Base-by-base conservation (phyloP, 108 stramenopile genomes). In the Cyclotella cryptica region DNA sequence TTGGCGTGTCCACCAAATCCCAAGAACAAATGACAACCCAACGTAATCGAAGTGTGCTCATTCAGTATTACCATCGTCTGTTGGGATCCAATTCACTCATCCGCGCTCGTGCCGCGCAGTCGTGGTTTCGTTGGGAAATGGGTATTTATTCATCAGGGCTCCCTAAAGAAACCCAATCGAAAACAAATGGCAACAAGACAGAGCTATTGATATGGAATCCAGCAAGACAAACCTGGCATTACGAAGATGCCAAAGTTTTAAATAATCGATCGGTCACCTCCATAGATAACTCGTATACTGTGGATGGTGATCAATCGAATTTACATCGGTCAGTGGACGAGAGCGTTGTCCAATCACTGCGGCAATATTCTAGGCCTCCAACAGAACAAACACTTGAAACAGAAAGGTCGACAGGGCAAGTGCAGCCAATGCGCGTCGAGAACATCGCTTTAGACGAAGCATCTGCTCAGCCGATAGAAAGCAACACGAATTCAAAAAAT, bases 81-180 rank as follows among this genome's bases (percentile, higher is more conserved):
- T 43, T 88, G 59, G 81, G 77, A 69, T 42, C 52, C 8, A 86
- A 89, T 63, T 66, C 66, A 35, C 47, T 67, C 12, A 49, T 59
- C 8, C 85, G 90, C 26, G 51, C 66, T 42, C 27, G 30, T 13
- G 87, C 89, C 27, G 86, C 85, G 11, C 52, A 65, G 57, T 73
- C 84, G n/a, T 93, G 92, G 92, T 72, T 82, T 58, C 64, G 55
- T 41, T 93, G 88, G 86, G 92, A 93, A 83, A 83, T 83, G 74
- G 63, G 70, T 11, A 80, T 88, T 47, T 81, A 78, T 54, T 71
- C 80, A 3, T 57, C 44, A 14, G 75, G 75, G 19, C 61, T 76
- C 54, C 74, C 54, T 63, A 40, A 47, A 15, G 2, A 45, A 17
- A 15, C 35, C 47, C 35, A 51, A 10, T 63, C 26, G 28, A 28